Evolutionary conservation across 306 rosid genomes (phyloP).

Genomic region (Vigna hirtella): DNA sequence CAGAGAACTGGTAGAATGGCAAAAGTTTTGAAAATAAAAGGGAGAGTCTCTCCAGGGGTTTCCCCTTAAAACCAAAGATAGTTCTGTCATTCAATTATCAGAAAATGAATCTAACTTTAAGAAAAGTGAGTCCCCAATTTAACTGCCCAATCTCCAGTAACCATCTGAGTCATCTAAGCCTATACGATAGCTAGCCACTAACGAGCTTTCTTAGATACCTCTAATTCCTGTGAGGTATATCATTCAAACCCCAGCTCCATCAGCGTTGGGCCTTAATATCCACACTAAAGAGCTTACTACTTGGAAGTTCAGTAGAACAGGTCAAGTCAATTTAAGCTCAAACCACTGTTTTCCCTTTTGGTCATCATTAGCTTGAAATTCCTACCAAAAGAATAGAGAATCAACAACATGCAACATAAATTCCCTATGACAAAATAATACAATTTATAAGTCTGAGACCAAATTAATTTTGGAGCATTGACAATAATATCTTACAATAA

Average conservation of each 20-base stretch:
- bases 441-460: constrained; percentile 1
- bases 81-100: constrained; percentile 11
- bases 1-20: not conserved
- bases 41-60: not conserved
- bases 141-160: not conserved
- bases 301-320: constrained; percentile 30
- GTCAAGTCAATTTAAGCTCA: constrained; percentile 23
- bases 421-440: constrained; percentile 16
- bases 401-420: constrained; percentile 10
- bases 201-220: constrained; percentile 1
- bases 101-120: not conserved
- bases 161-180: not conserved
- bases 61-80: constrained; percentile 4
- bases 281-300: constrained; percentile 20
- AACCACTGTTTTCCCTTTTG: constrained; percentile 3
- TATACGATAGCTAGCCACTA: not conserved
- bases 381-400: constrained; percentile 25
- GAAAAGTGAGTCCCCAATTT: not conserved
- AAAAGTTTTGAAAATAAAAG: not conserved
- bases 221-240: not conserved
- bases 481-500: constrained; percentile 16
- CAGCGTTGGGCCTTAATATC: not conserved
- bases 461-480: constrained; percentile 29
- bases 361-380: constrained; percentile 1
- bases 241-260: not conserved